Conservation (phyloP, 352 stramenopile genomes). For the Phytopythium cucurbitacearum region DNA sequence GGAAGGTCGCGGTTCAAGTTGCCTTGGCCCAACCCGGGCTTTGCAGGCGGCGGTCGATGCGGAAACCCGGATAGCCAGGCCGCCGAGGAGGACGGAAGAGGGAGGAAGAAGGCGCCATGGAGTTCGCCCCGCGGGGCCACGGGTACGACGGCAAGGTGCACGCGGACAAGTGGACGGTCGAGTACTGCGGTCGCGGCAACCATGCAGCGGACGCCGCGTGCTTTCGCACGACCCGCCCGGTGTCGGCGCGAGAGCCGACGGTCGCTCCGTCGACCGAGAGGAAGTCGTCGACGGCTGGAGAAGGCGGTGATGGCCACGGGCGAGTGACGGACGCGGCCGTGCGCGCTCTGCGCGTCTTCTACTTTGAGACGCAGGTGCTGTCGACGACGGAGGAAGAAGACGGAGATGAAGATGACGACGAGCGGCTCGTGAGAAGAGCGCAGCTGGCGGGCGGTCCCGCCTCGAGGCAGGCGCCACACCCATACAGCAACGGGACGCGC, state of each 20-base stretch:
- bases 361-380: constrained; percentile 51
- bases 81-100: neutral
- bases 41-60: too few species aligned
- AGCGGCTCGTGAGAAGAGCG: neutral
- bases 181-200: constrained; percentile 48
- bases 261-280: neutral
- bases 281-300: neutral
- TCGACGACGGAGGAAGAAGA: constrained; percentile 19
- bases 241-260: constrained; percentile 8
- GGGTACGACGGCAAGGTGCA: constrained; percentile 46
- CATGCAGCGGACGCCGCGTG: constrained; percentile 51
- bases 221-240: constrained; percentile 28
- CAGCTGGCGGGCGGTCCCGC: neutral
- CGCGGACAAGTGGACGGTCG: constrained; percentile 49
- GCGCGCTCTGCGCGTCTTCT: constrained; percentile 32
- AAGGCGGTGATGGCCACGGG: neutral
- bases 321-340: neutral
- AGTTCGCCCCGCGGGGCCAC: constrained; percentile 28
- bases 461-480: constrained; percentile 1
- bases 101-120: constrained; percentile 10
- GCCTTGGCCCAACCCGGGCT: too few species aligned
- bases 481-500: neutral
- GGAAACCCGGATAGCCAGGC: too few species aligned
- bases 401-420: neutral
- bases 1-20: too few species aligned